phyloP scores from a whole-genome alignment of 2,329 filamentous ascomycete genomes.

The Akanthomyces uredinophilus region DNA sequence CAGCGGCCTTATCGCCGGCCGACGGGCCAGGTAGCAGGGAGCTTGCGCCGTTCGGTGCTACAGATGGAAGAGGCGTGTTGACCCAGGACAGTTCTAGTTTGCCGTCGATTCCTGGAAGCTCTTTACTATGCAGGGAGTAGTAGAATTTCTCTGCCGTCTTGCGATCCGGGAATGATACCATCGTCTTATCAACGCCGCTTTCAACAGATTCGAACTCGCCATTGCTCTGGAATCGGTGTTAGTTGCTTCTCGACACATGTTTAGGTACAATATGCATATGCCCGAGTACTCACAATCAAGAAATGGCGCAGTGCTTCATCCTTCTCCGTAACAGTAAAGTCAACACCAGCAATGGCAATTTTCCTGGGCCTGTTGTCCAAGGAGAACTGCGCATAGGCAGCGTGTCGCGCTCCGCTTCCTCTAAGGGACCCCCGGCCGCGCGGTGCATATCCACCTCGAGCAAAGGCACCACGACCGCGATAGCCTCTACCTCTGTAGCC shows the following conservation, averaged over 20 bases:
- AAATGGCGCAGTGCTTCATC: conserved; percentile 68
- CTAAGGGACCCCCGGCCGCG: conserved; percentile 34
- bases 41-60: background rate
- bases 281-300: conserved; percentile 53
- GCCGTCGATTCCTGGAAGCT: conserved; percentile 57
- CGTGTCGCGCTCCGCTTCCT: conserved; percentile 44
- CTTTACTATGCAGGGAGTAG: conserved; percentile 49
- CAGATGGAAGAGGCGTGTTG: conserved; percentile 25
- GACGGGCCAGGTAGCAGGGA: conserved; percentile 5
- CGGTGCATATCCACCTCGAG: conserved; percentile 29
- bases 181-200: conserved; percentile 40
- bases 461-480: conserved; percentile 38
- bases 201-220: conserved; percentile 59
- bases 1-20: conserved; percentile 15
- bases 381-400: conserved; percentile 57
- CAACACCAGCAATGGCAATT: conserved; percentile 58
- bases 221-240: conserved; percentile 43
- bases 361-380: conserved; percentile 72
- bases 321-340: conserved; percentile 55
- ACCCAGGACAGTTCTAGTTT: conserved; percentile 64
- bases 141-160: conserved; percentile 67
- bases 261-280: too few species aligned
- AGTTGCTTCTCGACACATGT: background rate
- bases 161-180: conserved; percentile 61
- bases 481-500: conserved; percentile 26